A percentile compares a stretch with the other conserved stretches of the same genome.
Conservation (phyloP, 495 filamentous ascomycete species). For the Lasiosphaeria miniovina region DNA sequence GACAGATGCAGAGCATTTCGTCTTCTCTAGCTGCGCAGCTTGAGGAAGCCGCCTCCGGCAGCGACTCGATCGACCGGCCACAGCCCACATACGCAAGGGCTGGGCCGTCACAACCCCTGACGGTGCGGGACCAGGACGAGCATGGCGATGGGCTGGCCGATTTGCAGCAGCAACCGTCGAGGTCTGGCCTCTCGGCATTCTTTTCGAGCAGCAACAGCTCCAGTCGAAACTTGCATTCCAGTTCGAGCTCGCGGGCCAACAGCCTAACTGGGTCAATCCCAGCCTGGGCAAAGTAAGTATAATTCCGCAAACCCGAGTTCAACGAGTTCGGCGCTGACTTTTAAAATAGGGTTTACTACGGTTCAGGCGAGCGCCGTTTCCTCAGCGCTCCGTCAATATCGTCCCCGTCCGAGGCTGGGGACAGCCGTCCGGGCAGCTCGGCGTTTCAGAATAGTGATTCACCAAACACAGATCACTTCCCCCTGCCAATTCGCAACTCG, state of each 20-base stretch:
- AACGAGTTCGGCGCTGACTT: too few species aligned
- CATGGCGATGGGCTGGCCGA: conserved; percentile 54
- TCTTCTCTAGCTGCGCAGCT: conserved; percentile 43
- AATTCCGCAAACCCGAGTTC: too few species aligned
- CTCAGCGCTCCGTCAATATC: conserved; percentile 40
- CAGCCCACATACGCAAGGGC: conserved; percentile 34
- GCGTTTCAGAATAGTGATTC: conserved; percentile 33
- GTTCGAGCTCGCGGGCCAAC: conserved; percentile 45
- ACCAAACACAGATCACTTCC: conserved; percentile 46
- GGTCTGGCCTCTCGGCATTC: conserved; percentile 40
- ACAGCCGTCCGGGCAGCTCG: conserved; percentile 41
- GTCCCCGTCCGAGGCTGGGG: conserved; percentile 37
- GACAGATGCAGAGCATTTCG: conserved; percentile 52
- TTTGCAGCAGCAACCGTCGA: conserved; percentile 46
- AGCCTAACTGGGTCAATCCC: conserved; percentile 60
- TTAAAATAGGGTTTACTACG: conserved; percentile 45
- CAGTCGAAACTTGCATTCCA: conserved; percentile 48
- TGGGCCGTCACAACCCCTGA: conserved; percentile 29
- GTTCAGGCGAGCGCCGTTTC: conserved; percentile 50
- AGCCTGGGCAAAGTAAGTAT: conserved; percentile 51
- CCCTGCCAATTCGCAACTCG: conserved; percentile 50
- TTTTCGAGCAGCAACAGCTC: conserved; percentile 41
- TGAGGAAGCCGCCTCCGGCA: conserved; percentile 34
- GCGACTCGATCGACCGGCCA: conserved; percentile 41
- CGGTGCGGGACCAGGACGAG: conserved; percentile 52